Evolutionary conservation across 2,329 filamentous ascomycete genomes (phyloP).

Genomic region (Onygenales sp.): DNA sequence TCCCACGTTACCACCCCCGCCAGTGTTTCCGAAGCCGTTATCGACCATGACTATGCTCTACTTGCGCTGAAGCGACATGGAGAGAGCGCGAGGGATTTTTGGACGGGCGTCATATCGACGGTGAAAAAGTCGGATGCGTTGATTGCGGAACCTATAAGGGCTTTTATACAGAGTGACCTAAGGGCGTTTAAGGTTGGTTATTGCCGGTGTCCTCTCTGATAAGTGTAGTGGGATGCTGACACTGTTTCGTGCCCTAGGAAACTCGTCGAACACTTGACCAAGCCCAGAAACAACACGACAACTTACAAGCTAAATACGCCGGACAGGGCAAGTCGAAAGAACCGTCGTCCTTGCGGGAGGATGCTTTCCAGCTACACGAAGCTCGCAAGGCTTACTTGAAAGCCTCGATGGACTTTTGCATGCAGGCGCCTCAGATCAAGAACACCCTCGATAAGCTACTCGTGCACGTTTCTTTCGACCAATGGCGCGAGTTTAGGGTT

Average conservation of each 20-base stretch:
- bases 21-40: conserved; percentile 67
- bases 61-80: conserved; percentile 75
- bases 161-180: conserved; percentile 70
- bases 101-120: conserved; percentile 63
- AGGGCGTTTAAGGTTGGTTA: conserved; percentile 60
- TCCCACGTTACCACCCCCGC: conserved; percentile 64
- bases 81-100: conserved; percentile 81
- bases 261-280: conserved; percentile 64
- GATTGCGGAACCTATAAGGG: conserved; percentile 71
- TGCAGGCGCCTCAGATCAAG: conserved; percentile 76
- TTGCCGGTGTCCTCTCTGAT: background rate
- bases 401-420: conserved; percentile 86
- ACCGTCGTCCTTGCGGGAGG: conserved; percentile 78
- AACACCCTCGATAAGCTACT: conserved; percentile 77
- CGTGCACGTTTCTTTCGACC: conserved; percentile 72
- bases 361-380: conserved; percentile 93
- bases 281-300: conserved; percentile 76
- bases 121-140: conserved; percentile 68
- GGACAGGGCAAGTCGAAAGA: conserved; percentile 89
- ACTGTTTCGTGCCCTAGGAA: conserved; percentile 40
- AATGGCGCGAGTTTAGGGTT: conserved; percentile 77
- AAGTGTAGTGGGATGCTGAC: background rate
- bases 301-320: conserved; percentile 69
- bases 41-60: conserved; percentile 93
- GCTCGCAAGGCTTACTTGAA: conserved; percentile 83